Conservation (phyloP, 495 filamentous ascomycete genomes). For the Neurospora sp. region DNA sequence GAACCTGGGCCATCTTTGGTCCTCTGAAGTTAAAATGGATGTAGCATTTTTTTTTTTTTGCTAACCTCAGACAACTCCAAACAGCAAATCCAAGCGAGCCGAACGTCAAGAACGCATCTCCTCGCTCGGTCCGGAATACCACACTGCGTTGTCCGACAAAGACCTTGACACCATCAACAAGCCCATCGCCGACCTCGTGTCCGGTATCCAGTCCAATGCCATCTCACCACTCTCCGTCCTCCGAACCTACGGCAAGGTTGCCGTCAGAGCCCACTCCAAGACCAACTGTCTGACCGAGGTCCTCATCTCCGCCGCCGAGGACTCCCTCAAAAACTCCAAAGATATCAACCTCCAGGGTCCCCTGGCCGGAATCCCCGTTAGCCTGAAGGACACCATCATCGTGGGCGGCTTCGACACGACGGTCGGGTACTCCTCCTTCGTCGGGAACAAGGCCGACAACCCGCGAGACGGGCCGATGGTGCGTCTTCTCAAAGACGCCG, state of each 20-base stretch:
- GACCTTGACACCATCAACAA: conserved; percentile 61
- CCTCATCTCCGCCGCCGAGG: conserved; percentile 68
- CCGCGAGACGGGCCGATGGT: conserved; percentile 64
- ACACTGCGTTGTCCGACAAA: conserved; percentile 43
- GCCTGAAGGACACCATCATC: conserved; percentile 77
- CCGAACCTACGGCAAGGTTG: conserved; percentile 81
- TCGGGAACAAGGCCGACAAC: conserved; percentile 46
- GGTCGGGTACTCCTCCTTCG: conserved; percentile 69
- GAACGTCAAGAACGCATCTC: conserved; percentile 61
- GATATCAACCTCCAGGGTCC: conserved; percentile 69
- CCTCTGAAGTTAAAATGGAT: not conserved
- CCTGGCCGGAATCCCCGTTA: conserved; percentile 81
- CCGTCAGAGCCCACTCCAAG: conserved; percentile 71
- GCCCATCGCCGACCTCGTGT: conserved; percentile 68
- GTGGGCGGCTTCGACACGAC: conserved; percentile 81
- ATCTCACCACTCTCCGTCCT: conserved; percentile 65
- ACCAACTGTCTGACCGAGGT: conserved; percentile 93
- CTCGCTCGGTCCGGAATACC: conserved; percentile 56
- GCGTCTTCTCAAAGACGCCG: conserved; percentile 77
- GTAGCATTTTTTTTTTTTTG: not conserved
- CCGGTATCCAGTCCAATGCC: conserved; percentile 61
- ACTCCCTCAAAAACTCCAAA: conserved; percentile 47
- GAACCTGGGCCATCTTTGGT: not conserved
- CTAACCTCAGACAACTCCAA: conserved; percentile 4
- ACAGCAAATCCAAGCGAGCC: conserved; percentile 68